These are phyloP conservation scores for Phlegmacium glaucopus DNA, from an alignment of 768 basidiomycete species.

Conservation along the genomic window DNA sequence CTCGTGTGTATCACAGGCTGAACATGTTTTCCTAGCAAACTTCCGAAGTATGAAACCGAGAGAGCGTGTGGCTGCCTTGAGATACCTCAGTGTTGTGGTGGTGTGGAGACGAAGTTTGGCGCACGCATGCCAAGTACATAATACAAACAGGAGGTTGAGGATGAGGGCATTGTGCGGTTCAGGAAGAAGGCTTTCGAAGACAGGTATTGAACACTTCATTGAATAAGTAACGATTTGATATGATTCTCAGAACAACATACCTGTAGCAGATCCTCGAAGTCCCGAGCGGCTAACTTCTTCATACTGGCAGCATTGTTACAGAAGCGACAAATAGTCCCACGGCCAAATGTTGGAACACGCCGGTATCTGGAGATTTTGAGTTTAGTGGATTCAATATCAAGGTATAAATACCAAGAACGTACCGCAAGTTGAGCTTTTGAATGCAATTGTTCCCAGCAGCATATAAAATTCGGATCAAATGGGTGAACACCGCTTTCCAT, in stretches of 20 bases:
- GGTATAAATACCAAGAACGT: constrained; percentile 6
- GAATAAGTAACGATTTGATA: not conserved
- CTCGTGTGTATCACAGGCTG: not conserved
- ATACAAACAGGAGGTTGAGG: constrained; percentile 23
- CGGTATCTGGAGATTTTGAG: constrained; percentile 20
- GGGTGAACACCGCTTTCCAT: constrained; percentile 34
- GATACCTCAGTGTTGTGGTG: not conserved
- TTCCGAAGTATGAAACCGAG: not conserved
- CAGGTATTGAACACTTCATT: constrained; percentile 28
- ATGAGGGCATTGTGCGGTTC: constrained; percentile 22
- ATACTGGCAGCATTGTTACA: constrained; percentile 29
- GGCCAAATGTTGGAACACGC: constrained; percentile 24
- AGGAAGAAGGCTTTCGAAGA: constrained; percentile 34
- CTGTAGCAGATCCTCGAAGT: constrained; percentile 44
- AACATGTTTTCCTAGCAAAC: not conserved
- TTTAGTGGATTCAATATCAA: no score
- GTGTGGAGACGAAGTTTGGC: constrained; percentile 20
- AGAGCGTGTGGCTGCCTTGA: not conserved
- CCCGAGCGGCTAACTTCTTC: constrained; percentile 31
- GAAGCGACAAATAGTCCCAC: constrained; percentile 33
- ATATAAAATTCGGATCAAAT: constrained; percentile 29
- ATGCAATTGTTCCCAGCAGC: constrained; percentile 12
- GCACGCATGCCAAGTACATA: constrained; percentile 33
- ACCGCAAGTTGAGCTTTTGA: not conserved
- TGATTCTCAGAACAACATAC: constrained; percentile 16